Evolutionary conservation across 768 basidiomycete species (phyloP), one percentile per base, ranked within the genome.

Genomic region (Xerocomellus dryophilus): DNA sequence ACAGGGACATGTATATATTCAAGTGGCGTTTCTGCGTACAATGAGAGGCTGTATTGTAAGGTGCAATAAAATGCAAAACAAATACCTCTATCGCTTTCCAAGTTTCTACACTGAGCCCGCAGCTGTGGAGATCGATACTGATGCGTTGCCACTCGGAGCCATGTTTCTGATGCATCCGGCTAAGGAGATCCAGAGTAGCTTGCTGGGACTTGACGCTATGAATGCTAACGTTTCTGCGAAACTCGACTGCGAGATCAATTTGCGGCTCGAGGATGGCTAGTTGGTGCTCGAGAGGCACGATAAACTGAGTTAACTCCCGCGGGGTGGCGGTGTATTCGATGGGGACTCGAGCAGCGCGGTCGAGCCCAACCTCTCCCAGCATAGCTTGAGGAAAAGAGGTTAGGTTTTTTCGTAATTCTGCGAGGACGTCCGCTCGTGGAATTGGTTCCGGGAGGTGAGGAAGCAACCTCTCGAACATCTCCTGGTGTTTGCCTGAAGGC

Each of bases 351-450:
- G 88, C 89, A 15, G 77, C 75, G 23, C 88, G 83, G 71, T 99
- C 96, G 35, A 99, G 71, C 2, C 96, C 96, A 7, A 98, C 86
- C 72, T 99, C 96, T 38, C 96, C 96, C 2, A 99, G 74, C 83
- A 97, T 88, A 11, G 91, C 86, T 38, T 73, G 65, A 2, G 89
- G 83, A 60, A 85, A 85, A 2, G 68, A 66, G n/a, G 60, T 57
- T 15, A 98, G 78, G 66, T 88, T 80, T 7, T 58, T 54, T 44
- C 83, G 81, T 47, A 98, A 69, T 23, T 83, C 80, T 9, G 65
- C 57, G 17, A 96, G 68, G 32, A 93, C 63, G n/a, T 81, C 72
- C 8, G 63, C 58, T 21, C 96, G 77, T 0, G 81, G 70, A 11
- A 78, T 76, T 0, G 95, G 96, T 9, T 86, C 81, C 0, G 94